These are phyloP conservation scores for Camillea tinctor DNA, from an alignment of 2,329 filamentous ascomycete species.

Conservation along the genomic window DNA sequence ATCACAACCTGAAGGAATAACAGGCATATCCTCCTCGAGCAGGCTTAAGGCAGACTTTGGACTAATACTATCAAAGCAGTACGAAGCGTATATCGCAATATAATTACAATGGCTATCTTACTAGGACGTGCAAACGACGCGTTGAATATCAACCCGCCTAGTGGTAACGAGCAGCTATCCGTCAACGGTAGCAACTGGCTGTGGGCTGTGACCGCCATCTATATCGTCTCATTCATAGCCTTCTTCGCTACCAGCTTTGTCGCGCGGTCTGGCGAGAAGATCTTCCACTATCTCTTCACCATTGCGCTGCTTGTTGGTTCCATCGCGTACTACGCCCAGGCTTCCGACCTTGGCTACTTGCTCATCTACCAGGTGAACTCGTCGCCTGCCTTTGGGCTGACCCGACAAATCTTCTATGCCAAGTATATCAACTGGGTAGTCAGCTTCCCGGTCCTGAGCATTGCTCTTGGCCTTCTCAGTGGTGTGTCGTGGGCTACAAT, in stretches of 20 bases:
- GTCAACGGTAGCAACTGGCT: conserved; percentile 54
- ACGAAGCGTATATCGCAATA: not conserved
- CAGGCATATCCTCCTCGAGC: not conserved
- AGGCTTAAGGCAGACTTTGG: conserved; percentile 4
- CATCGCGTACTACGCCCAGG: conserved; percentile 52
- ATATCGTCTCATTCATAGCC: conserved; percentile 43
- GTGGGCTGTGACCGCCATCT: conserved; percentile 53
- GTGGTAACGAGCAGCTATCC: conserved; percentile 39
- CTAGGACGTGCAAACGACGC: conserved; percentile 42
- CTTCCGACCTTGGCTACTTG: conserved; percentile 49
- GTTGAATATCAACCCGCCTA: conserved; percentile 45
- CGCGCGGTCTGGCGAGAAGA: conserved; percentile 46
- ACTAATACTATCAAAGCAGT: conserved; percentile 3
- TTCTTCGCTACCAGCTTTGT: conserved; percentile 41
- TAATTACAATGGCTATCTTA: conserved; percentile 20
- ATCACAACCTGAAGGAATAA: not conserved
- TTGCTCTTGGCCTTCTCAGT: conserved; percentile 49
- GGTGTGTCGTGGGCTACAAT: conserved; percentile 58
- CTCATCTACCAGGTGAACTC: conserved; percentile 38
- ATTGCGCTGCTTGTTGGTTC: conserved; percentile 48
- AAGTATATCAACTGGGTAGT: conserved; percentile 56
- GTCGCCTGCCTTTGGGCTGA: conserved; percentile 27
- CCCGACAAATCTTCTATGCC: conserved; percentile 53
- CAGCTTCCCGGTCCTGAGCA: conserved; percentile 43
- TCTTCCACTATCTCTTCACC: conserved; percentile 57